Conservation (phyloP, 2,329 filamentous ascomycete genomes). For the Diplodia seriata region DNA sequence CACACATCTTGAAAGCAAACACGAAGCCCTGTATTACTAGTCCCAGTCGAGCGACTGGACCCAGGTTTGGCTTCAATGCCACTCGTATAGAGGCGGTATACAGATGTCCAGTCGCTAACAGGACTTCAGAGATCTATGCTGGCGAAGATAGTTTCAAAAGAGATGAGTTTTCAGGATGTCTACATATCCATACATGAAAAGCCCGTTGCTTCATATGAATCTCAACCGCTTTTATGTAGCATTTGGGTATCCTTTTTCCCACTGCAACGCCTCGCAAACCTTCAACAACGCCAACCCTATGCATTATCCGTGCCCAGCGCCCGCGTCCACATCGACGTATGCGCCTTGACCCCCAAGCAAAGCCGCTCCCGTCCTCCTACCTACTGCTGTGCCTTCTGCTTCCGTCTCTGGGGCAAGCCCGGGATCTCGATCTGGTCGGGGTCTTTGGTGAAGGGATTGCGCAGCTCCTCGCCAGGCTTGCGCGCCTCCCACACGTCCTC, state of each 20-base stretch:
- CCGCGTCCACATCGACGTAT: neutral
- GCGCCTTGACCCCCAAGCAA: constrained; percentile 26
- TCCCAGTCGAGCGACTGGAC: too few relatives aligned
- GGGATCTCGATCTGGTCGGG: constrained; percentile 41
- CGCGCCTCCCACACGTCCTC: constrained; percentile 90
- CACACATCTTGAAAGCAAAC: too few relatives aligned
- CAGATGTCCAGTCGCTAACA: too few relatives aligned
- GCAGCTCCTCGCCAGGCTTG: constrained; percentile 60
- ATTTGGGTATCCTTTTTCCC: neutral
- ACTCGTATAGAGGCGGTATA: too few relatives aligned
- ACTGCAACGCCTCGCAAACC: neutral
- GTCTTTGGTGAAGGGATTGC: constrained; percentile 53
- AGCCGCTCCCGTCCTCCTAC: constrained; percentile 38
- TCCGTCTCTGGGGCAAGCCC: constrained; percentile 38
- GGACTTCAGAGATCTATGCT: too few relatives aligned
- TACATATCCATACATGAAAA: neutral
- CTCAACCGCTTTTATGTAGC: neutral
- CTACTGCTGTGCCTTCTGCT: neutral
- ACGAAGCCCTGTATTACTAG: too few relatives aligned
- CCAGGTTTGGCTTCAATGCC: too few relatives aligned
- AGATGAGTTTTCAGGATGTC: neutral
- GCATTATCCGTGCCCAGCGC: neutral
- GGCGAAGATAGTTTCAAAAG: neutral
- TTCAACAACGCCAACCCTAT: neutral
- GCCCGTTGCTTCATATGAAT: neutral